A percentile compares a stretch with the other conserved stretches of the same genome.
These are phyloP conservation scores for Pilaira anomala DNA, from an alignment of 192 early-diverging fungal species.

Conservation along the genomic window DNA sequence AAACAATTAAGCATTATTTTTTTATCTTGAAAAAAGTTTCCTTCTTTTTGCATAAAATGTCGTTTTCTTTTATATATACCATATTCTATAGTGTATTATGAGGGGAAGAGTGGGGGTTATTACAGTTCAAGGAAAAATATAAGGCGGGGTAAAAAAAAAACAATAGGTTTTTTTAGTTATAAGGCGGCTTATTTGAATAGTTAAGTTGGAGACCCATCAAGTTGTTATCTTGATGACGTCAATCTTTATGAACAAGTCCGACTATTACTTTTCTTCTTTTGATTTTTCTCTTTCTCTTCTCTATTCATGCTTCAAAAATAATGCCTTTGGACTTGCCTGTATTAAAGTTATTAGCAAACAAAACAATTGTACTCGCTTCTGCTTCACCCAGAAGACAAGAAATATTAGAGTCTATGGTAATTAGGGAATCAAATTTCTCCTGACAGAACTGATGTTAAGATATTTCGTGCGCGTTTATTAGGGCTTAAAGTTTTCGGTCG, in stretches of 20 bases:
- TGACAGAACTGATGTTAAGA: background rate
- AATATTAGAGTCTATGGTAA: conserved; percentile 54
- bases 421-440: background rate
- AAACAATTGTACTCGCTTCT: conserved; percentile 14
- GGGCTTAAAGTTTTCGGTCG: conserved; percentile 60
- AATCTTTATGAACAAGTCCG: background rate
- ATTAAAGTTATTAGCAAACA: conserved; percentile 1
- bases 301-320: background rate
- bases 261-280: background rate
- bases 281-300: background rate
- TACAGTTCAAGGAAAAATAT: no score
- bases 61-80: no score
- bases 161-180: background rate
- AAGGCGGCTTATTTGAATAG: no score
- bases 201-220: no score
- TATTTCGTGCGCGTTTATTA: conserved; percentile 17
- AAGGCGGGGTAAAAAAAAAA: no score
- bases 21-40: no score
- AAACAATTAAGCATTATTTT: no score
- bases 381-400: conserved; percentile 78
- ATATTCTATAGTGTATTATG: no score
- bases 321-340: background rate
- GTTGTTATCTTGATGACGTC: no score
- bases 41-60: no score
- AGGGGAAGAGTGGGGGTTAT: no score